Evolutionary conservation across 2,329 filamentous ascomycete species (phyloP), one percentile per base, ranked within the genome.

Genomic region (Diaporthe sp.): DNA sequence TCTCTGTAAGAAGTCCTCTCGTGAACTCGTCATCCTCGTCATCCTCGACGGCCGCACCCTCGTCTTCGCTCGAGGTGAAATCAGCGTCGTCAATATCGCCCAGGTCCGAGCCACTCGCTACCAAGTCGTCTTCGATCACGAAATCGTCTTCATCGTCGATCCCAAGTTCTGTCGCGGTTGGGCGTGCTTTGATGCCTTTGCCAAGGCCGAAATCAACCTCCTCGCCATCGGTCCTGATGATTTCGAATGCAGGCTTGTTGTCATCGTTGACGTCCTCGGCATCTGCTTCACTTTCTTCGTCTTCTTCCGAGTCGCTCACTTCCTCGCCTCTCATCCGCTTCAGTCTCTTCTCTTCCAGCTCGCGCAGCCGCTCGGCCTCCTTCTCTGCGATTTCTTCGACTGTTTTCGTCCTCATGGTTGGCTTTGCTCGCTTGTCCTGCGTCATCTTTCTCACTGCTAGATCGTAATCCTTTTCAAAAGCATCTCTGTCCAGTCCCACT

Each of bases 111-210:
- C 92, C 94, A 78, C 92, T 96, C 17, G 95, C 95, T 44, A 98
- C 89, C 22, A 98, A 88, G 80, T 97, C 93, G 76, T 97, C 94
- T 74, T 98, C 96, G 76, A 98, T 92, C 35, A 96, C 82, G 79
- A 98, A 98, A 78, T 98, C 95, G 79, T 98, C 96, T 81, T 98
- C 96, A 78, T 98, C 96, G 77, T 98, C 95, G 44, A 97, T 92
- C 8, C 92, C 94, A 25, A 95, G 82, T 73, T 93, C 89, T 15
- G 89, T 87, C 4, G 88, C 89, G 10, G 90, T 91, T 42, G 87
- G 87, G 32, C 87, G 86, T 70, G 86, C 84, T 78, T 86, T 89
- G 77, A 92, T 90, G 56, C 91, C 91, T 65, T 83, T 81, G 44
- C 91, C 91, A 22, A 93, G 84, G 3, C 89, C 89, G 80, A 90